These are phyloP conservation scores for Leccinum holopus DNA, from an alignment of 1,284 basidiomycete species.

Conservation along the genomic window DNA sequence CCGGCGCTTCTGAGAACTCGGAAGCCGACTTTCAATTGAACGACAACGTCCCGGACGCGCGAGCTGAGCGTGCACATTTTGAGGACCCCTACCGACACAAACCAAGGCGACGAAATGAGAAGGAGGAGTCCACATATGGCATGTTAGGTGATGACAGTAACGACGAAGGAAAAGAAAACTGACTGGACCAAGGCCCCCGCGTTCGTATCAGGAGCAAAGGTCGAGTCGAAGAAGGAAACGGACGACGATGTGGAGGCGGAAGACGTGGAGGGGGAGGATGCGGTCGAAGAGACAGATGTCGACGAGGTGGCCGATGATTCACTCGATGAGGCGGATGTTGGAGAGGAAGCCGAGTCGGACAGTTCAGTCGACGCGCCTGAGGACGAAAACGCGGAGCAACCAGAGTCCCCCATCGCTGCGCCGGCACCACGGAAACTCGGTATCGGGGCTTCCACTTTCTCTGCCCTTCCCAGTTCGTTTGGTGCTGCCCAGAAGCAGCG, in stretches of 20 bases:
- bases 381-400: slow-evolving; percentile 50
- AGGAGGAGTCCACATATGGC: slow-evolving; percentile 81
- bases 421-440: slow-evolving; percentile 32
- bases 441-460: slow-evolving; percentile 19
- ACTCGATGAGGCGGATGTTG: slow-evolving; percentile 6
- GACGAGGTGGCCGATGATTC: slow-evolving; percentile 52
- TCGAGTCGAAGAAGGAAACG: slow-evolving; percentile 37
- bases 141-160: slow-evolving; percentile 79
- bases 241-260: slow-evolving; percentile 40
- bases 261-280: slow-evolving; percentile 37
- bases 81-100: slow-evolving; percentile 76
- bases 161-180: slow-evolving; percentile 50
- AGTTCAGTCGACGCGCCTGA: slow-evolving; percentile 38
- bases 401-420: slow-evolving; percentile 26
- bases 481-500: slow-evolving; percentile 42
- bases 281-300: slow-evolving; percentile 33
- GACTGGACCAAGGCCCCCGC: slow-evolving; percentile 80
- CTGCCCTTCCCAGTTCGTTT: slow-evolving; percentile 44
- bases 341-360: slow-evolving; percentile 34
- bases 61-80: slow-evolving; percentile 78
- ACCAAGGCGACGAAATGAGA: slow-evolving; percentile 62
- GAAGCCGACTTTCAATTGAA: slow-evolving; percentile 48
- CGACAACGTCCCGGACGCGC: slow-evolving; percentile 65
- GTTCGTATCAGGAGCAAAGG: slow-evolving; percentile 64
- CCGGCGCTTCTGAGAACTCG: slow-evolving; percentile 57